Evolutionary conservation across 2,329 filamentous ascomycete species (phyloP), one percentile per base, ranked within the genome.

Genomic region (Zymoseptoria passerinii): DNA sequence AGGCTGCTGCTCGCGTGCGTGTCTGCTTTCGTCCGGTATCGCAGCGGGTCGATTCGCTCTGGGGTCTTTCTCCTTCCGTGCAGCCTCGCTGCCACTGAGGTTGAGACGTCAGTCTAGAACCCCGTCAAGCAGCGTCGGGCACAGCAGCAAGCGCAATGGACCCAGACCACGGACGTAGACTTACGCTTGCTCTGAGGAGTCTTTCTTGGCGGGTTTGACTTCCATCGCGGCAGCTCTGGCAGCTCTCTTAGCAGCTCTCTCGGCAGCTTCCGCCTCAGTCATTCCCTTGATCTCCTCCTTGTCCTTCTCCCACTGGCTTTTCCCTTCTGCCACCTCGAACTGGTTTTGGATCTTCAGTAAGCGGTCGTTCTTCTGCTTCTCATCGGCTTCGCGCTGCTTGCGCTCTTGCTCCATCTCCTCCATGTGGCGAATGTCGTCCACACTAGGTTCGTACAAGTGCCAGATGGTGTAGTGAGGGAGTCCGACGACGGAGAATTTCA

Each of bases 381-480:
- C 90, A 72, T 94, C 90, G 28, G 84, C 82, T 73, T 96, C 92
- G 52, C 86, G 87, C 27, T 84, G 85, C 63, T 89, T 81, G 57
- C 88, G 85, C 72, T 97, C 92, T 64, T 86, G 81, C 71, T 97
- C 92, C 92, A 97, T 96, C 75, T 96, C 91, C 83, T 92, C 92
- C 94, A 99, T 99, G 70, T 97, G 94, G 60, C 89, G 86, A 63
- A 97, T 89, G 69, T 99, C 94, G 70, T 99, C 94, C 16, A 96
- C 89, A 68, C 90, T 96, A n/a, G 94, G 94, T 75, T 99, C 94
- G 78, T 99, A 99, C 69, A 99, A 80, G 85, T 99, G 94, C 94
- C 94, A 99, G 65, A 99, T 96, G 0, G 91, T 96, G 74, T 99
- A 99, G 72, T 99, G 94, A 6, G 94, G 94, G 52, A 99, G 81